phyloP scores from a whole-genome alignment of 2,329 filamentous ascomycete species.

The Thermoascus crustaceus region DNA sequence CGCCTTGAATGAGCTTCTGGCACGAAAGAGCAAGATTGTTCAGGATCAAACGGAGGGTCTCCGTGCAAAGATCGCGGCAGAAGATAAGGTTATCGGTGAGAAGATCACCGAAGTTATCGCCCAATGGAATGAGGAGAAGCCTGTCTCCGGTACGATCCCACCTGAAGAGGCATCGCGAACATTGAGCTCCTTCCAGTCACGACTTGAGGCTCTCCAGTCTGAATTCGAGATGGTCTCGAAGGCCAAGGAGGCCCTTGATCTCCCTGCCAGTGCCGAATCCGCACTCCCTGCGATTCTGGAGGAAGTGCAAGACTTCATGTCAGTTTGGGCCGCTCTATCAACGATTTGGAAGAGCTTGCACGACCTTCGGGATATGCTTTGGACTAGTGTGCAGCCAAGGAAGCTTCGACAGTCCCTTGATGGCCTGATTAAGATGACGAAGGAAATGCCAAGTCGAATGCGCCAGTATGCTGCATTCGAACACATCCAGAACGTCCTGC shows the following conservation, averaged over 20 bases:
- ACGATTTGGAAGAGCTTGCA: constrained; percentile 96
- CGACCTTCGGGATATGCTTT: constrained; percentile 82
- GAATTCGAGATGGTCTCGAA: constrained; percentile 91
- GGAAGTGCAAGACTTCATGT: constrained; percentile 97
- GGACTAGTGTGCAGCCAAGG: constrained; percentile 90
- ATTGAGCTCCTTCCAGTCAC: constrained; percentile 71
- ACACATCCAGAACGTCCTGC: constrained; percentile 86
- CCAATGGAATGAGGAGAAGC: constrained; percentile 95
- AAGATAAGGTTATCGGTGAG: constrained; percentile 83
- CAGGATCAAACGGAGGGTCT: constrained; percentile 93
- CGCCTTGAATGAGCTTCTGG: constrained; percentile 81
- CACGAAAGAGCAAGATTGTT: constrained; percentile 88
- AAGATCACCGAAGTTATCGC: constrained; percentile 77
- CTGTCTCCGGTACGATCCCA: constrained; percentile 86
- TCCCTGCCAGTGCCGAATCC: constrained; percentile 71
- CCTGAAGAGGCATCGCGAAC: constrained; percentile 81
- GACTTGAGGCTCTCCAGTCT: constrained; percentile 74
- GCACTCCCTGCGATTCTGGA: constrained; percentile 80
- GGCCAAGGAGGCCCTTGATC: constrained; percentile 91
- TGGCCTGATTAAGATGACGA: constrained; percentile 91
- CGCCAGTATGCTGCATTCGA: constrained; percentile 99
- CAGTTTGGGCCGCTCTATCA: constrained; percentile 90
- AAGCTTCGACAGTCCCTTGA: constrained; percentile 88
- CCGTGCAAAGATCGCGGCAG: constrained; percentile 85
- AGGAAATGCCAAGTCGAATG: constrained; percentile 98